These are phyloP conservation scores for Boletus sp. DNA, from an alignment of 1,284 basidiomycete genomes.

Conservation along the genomic window DNA sequence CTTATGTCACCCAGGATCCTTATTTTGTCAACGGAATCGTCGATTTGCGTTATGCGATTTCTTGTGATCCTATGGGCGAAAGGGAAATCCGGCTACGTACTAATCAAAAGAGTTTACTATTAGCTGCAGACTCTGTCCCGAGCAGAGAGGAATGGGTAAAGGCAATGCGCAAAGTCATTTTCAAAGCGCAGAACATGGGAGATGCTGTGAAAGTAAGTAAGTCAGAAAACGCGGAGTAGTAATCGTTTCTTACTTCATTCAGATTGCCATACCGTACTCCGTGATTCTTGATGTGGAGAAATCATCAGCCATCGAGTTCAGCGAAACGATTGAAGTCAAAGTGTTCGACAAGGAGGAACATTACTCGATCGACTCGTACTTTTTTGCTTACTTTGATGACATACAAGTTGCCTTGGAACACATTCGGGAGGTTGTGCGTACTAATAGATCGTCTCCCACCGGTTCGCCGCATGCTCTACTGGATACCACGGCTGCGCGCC, in stretches of 20 bases:
- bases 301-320: slow-evolving; percentile 87
- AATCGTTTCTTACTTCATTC: slow-evolving; percentile 14
- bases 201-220: slow-evolving; percentile 89
- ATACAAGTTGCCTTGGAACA: slow-evolving; percentile 70
- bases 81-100: slow-evolving; percentile 77
- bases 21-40: slow-evolving; percentile 96
- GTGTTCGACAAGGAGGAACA: slow-evolving; percentile 81
- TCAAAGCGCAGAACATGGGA: slow-evolving; percentile 93
- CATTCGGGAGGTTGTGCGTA: slow-evolving; percentile 70
- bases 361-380: slow-evolving; percentile 83
- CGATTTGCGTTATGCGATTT: slow-evolving; percentile 87
- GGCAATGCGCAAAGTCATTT: slow-evolving; percentile 85
- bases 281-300: slow-evolving; percentile 86
- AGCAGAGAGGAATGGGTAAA: slow-evolving; percentile 93
- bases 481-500: slow-evolving; percentile 60
- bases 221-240: slow-evolving; percentile 6
- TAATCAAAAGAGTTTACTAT: slow-evolving; percentile 68
- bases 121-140: slow-evolving; percentile 75
- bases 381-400: slow-evolving; percentile 89
- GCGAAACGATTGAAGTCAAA: slow-evolving; percentile 90
- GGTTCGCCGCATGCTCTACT: slow-evolving; percentile 46
- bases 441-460: slow-evolving; percentile 46
- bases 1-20: slow-evolving; percentile 60
- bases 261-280: slow-evolving; percentile 94
- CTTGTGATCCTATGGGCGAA: slow-evolving; percentile 75